These are phyloP conservation scores for Rhizoctonia solani DNA, from an alignment of 1,284 basidiomycete genomes.

Conservation along the genomic window DNA sequence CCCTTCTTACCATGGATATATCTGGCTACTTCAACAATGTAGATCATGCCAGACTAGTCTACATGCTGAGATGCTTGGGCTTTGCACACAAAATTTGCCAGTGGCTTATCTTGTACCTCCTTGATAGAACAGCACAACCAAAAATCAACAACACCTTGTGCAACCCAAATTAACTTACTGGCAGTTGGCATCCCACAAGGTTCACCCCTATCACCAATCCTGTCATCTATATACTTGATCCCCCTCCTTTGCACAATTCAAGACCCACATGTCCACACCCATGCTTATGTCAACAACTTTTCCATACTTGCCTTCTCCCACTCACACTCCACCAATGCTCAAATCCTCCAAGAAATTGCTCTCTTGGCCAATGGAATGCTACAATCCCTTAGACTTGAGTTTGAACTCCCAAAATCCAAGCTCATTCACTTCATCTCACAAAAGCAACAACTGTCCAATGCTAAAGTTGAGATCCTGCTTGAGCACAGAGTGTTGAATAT, in stretches of 20 bases:
- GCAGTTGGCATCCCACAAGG: no score
- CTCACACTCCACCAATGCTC: not conserved
- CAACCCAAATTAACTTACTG: not conserved
- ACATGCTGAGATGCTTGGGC: conserved; percentile 10
- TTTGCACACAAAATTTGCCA: conserved; percentile 28
- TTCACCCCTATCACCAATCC: conserved; percentile 28
- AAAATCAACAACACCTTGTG: conserved; percentile 40
- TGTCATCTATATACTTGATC: conserved; percentile 28
- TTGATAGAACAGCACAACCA: conserved; percentile 40
- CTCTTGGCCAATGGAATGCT: no score
- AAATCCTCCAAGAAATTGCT: conserved; percentile 18
- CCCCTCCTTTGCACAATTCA: conserved; percentile 25
- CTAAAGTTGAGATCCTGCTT: no score
- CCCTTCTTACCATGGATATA: conserved; percentile 45
- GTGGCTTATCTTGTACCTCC: conserved; percentile 36
- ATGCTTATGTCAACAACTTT: conserved; percentile 18
- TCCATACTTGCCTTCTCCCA: not conserved
- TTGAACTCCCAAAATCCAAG: conserved; percentile 41
- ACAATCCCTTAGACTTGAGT: conserved; percentile 39
- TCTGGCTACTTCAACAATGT: conserved; percentile 45
- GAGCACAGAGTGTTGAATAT: no score
- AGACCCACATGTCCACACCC: not conserved
- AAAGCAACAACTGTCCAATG: no score
- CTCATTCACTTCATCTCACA: conserved; percentile 42
- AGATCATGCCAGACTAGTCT: conserved; percentile 41